Evolutionary conservation across 257 asterid genomes (phyloP).

Genomic region (Nicotiana benthamiana): DNA sequence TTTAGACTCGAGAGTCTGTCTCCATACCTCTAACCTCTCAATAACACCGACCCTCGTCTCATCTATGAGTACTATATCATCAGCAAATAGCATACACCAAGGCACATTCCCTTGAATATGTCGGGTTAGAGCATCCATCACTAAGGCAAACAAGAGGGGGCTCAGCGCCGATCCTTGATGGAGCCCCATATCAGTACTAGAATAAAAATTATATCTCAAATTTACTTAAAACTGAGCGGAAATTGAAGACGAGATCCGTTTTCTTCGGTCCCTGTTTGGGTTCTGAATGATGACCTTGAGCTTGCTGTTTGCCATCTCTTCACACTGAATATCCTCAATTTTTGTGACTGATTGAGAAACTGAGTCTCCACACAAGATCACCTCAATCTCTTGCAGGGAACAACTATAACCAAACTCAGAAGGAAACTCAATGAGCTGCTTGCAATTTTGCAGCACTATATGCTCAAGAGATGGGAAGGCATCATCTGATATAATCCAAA

Average conservation of each 20-base stretch:
- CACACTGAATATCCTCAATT: background rate
- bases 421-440: constrained; percentile 2
- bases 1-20: too few relatives aligned
- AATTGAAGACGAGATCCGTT: background rate
- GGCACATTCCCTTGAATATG: too few relatives aligned
- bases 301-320: background rate
- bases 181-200: too few relatives aligned
- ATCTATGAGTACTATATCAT: too few relatives aligned
- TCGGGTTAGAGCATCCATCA: too few relatives aligned
- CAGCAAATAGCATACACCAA: too few relatives aligned
- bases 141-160: too few relatives aligned
- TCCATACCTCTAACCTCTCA: too few relatives aligned
- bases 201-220: background rate
- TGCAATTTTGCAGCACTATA: constrained; percentile 5
- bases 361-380: background rate
- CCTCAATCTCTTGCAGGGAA: constrained; percentile 4
- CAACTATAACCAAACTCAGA: background rate
- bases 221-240: background rate
- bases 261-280: background rate
- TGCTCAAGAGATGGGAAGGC: constrained; percentile 13
- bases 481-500: constrained; percentile 12
- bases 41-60: too few relatives aligned
- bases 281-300: constrained; percentile 8
- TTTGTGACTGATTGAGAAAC: background rate
- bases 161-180: too few relatives aligned